Base-by-base conservation (phyloP, 1,139 yeast genomes). In the Nematodospora anomalae region DNA sequence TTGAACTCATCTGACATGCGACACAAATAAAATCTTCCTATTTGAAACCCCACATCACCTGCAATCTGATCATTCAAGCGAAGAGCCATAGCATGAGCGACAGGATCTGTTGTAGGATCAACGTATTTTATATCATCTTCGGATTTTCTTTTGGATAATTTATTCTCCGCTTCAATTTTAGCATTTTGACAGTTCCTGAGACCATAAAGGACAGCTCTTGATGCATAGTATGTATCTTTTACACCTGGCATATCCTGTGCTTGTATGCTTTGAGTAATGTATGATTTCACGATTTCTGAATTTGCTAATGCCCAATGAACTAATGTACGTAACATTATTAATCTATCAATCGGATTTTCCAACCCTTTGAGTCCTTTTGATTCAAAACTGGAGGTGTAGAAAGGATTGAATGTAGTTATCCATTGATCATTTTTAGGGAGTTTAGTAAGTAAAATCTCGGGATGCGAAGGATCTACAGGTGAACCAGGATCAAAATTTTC, bases 271-370 rank as follows among this genome's bases (percentile, higher is more conserved):
- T 44, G 51, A 8, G 53, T 42, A n/a, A 77, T 59, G 29, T 59
- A 64, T 4, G 55, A 45, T 45, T 66, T 76, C 4, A 78, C 58
- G 3, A 53, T 50, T 13, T 71, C 73, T 0, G 80, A 75, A 8
- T 67, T 53, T 0, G 71, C 49, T 3, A 71, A 47, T 23, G 74
- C 59, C 83, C 83, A 79, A 40, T 71, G 73, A 1, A 64, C 62
- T 40, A 79, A 53, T 1, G 71, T 55, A 30, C 77, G 62, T 15
- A 79, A 43, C 46, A 77, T 47, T 7, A 76, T 57, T 14, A 78
- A 53, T 36, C 83, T 54, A 42, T 78, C 78, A 3, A 38, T 33
- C 0, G 83, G 78, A 8, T 55, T 45, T 8, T 42, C 38, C 18
- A 79, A 55, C 0, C 76, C 78, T 3, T 57, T 51, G 16, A 77